Evolutionary conservation across 1,284 basidiomycete species (phyloP), one percentile per base, ranked within the genome.

Genomic region (Lentinula novae-zelandiae): DNA sequence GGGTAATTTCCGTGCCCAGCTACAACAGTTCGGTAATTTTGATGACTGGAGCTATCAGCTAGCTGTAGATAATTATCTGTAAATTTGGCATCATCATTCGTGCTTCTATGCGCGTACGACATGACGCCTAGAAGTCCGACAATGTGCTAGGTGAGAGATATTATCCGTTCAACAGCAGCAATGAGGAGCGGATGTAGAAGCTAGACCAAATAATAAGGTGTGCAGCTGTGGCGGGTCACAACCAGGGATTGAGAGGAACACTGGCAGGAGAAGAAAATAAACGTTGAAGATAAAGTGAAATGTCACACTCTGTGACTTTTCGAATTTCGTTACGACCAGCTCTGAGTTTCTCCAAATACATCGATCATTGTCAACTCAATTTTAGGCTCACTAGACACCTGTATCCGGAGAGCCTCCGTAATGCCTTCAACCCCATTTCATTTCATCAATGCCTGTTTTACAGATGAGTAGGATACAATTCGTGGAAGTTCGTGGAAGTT

Each of bases 1-100:
- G 61, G 57, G 34, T 62, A 62, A 38, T 50, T 38, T 27, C 20
- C 34, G 7, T 40, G 53, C 5, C 51, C 49, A 50, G 27, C 49
- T n/a, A 50, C 3, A 10, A 50, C 33, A 38, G 51, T 20, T 38
- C 13, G 6, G 33, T 34, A 17, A 33, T n/a, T 42, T 12, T 42
- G n/a, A 9, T 42, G 36, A 42, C 12, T 54, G 36, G 53, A 54
- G 39, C 20, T 54, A n/a, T 27, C n/a, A 22, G 54, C 8, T 20
- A 42, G 7, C 1, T 56, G 54, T 42, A 46, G 54, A 15, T 34
- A 27, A 56, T 46, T 38, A 34, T 56, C 42, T 15, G 33, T 2
- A 8, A 44, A 46, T 12, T 56, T 31, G 10, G 53, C 53, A 46
- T 17, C 27, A 34, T 12, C 31, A 56, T 36, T 36, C 22, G 38